A percentile compares a stretch with the other conserved stretches of the same genome.
Conservation (phyloP, 2,329 filamentous ascomycete species). For the Exophiala mesophila region DNA sequence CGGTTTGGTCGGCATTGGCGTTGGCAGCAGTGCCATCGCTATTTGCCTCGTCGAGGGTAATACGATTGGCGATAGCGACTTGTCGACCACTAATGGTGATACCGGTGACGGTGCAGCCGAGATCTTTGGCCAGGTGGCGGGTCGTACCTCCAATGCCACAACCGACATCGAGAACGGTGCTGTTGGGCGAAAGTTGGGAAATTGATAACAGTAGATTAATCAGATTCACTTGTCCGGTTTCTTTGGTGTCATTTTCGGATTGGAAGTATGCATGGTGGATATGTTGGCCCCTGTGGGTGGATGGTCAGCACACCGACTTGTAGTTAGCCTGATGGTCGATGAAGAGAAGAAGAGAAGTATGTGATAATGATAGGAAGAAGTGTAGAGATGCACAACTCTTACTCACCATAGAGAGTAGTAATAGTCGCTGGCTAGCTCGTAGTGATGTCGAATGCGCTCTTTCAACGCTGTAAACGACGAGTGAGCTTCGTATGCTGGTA, state of each 20-base stretch:
- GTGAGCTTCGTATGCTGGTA: constrained; percentile 19
- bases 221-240: constrained; percentile 54
- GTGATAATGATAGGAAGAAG: background rate
- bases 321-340: background rate
- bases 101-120: constrained; percentile 52
- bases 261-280: constrained; percentile 61
- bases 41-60: constrained; percentile 37
- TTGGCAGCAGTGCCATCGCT: background rate
- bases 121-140: constrained; percentile 50
- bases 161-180: constrained; percentile 53
- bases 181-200: constrained; percentile 36
- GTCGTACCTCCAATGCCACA: constrained; percentile 59
- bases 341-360: background rate
- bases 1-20: background rate
- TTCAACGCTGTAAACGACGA: constrained; percentile 42
- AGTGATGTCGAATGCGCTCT: constrained; percentile 56
- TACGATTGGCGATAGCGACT: constrained; percentile 53
- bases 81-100: constrained; percentile 58
- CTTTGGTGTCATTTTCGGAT: constrained; percentile 48
- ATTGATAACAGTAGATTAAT: constrained; percentile 52
- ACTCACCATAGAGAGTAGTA: constrained; percentile 57
- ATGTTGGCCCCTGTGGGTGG: constrained; percentile 55
- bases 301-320: no score
- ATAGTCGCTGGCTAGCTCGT: constrained; percentile 58
- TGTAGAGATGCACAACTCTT: background rate